Conservation (phyloP, 2,329 filamentous ascomycete species). For the Pseudocercospora eumusae region DNA sequence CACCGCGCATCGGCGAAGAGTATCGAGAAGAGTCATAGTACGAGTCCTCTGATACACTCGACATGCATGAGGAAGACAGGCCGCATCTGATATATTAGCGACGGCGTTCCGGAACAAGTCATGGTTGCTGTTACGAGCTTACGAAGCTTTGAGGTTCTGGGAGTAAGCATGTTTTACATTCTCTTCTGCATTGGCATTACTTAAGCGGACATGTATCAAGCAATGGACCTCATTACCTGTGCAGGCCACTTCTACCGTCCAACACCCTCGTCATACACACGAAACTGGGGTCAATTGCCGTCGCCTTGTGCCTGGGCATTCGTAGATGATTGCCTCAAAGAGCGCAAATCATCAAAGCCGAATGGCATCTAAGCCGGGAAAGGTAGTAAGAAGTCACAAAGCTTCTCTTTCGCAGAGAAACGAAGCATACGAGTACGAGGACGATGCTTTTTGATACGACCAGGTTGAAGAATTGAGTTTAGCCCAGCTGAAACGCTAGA, state of each 20-base stretch:
- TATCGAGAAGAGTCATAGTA: slow-evolving; percentile 21
- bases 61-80: slow-evolving; percentile 1
- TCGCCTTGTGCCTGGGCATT: not conserved
- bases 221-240: not conserved
- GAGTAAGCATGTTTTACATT: not conserved
- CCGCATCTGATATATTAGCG: slow-evolving; percentile 14
- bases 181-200: slow-evolving; percentile 5
- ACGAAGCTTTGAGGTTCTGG: not conserved
- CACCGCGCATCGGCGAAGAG: slow-evolving; percentile 35
- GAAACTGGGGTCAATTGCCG: not conserved
- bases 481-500: not conserved
- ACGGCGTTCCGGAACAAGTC: slow-evolving; percentile 14
- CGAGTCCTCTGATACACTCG: slow-evolving; percentile 6
- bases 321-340: no score
- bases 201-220: not conserved
- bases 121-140: slow-evolving; percentile 3
- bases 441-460: not conserved
- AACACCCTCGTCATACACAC: not conserved
- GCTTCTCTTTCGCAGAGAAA: not conserved
- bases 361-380: not conserved
- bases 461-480: not conserved
- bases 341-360: not conserved
- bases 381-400: not conserved
- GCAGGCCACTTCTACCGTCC: not conserved
- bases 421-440: not conserved